These are phyloP conservation scores for Lasiodiplodia theobromae DNA, from an alignment of 2,329 filamentous ascomycete species.

Conservation along the genomic window DNA sequence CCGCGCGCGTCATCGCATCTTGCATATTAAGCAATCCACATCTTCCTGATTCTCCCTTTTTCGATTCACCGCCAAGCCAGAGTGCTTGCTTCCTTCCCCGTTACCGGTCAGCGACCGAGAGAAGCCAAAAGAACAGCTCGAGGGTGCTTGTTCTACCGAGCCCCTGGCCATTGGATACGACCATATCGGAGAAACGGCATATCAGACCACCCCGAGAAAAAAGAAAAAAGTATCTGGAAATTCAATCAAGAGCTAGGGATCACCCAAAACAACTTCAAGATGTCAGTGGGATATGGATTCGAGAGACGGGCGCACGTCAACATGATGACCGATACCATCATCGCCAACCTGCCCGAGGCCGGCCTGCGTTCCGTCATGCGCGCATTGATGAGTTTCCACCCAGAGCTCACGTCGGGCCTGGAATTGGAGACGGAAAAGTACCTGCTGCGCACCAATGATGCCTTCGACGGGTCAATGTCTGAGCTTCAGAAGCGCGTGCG, in stretches of 20 bases:
- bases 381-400: constrained; percentile 39
- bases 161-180: too few relatives aligned
- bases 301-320: constrained; percentile 50
- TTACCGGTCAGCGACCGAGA: not conserved
- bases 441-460: constrained; percentile 29
- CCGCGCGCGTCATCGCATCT: not conserved
- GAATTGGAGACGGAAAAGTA: constrained; percentile 42
- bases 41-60: not conserved
- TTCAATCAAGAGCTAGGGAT: not conserved
- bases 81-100: not conserved
- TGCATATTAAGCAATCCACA: not conserved
- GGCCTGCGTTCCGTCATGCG: constrained; percentile 50
- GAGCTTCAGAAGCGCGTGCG: constrained; percentile 35
- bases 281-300: not conserved
- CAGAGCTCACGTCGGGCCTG: constrained; percentile 43
- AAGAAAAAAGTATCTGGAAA: not conserved
- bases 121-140: not conserved
- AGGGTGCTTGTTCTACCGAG: too few relatives aligned
- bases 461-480: constrained; percentile 27
- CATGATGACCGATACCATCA: constrained; percentile 57
- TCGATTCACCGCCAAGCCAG: not conserved
- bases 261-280: not conserved
- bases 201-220: not conserved
- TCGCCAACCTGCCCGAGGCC: constrained; percentile 52
- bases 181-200: not conserved